phyloP scores from a whole-genome alignment of 2,329 filamentous ascomycete species.

The Ceratocystis destructans region DNA sequence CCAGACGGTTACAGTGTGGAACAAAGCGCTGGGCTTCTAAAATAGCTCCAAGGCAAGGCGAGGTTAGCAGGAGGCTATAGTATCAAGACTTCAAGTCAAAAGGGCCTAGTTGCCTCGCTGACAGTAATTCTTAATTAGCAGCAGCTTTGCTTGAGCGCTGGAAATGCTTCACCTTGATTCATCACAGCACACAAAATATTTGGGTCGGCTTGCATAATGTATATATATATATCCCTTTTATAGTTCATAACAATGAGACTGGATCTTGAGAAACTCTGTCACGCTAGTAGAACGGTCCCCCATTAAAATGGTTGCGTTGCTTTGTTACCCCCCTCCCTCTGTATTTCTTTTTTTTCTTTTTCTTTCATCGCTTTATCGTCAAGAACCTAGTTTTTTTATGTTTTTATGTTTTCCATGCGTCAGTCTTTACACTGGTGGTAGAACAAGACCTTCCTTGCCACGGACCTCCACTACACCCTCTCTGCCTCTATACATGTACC shows the following conservation, averaged over 20 bases:
- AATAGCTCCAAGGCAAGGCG: background rate
- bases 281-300: background rate
- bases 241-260: constrained; percentile 10
- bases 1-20: constrained; percentile 18
- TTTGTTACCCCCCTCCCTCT: too few species aligned
- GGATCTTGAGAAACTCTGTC: constrained; percentile 2
- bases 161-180: background rate
- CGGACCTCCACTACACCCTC: constrained; percentile 26
- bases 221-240: background rate
- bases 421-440: background rate
- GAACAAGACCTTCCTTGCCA: constrained; percentile 27
- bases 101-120: background rate
- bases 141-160: background rate
- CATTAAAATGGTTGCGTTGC: background rate
- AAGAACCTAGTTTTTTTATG: background rate
- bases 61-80: background rate
- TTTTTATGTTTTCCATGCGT: background rate
- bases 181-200: background rate
- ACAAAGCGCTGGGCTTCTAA: constrained; percentile 19
- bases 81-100: background rate
- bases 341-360: background rate
- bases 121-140: background rate
- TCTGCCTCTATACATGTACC: constrained; percentile 28
- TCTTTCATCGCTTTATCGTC: background rate
- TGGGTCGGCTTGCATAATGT: background rate